These are phyloP conservation scores for Megacollybia marginata DNA, from an alignment of 768 basidiomycete genomes.

Conservation along the genomic window DNA sequence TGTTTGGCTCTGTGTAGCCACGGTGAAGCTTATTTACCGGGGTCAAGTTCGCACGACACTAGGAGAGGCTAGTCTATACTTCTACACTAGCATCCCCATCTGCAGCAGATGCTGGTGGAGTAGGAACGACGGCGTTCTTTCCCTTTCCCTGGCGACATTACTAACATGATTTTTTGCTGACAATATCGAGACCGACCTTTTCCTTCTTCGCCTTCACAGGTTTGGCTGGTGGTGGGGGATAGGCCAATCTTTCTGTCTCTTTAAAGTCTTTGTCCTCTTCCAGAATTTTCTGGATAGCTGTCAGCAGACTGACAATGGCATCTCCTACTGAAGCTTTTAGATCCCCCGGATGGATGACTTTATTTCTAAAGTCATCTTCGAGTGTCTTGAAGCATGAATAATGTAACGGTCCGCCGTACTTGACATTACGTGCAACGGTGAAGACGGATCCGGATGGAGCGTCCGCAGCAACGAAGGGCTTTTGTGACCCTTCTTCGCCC, in stretches of 20 bases:
- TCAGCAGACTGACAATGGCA: constrained; percentile 66
- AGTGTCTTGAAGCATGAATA: constrained; percentile 61
- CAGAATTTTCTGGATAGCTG: constrained; percentile 76
- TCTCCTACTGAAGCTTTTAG: constrained; percentile 74
- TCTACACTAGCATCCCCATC: no score
- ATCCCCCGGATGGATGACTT: constrained; percentile 83
- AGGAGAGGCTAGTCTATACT: no score
- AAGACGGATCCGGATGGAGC: constrained; percentile 83
- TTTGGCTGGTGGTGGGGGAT: constrained; percentile 37
- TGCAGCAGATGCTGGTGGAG: no score
- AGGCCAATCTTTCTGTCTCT: constrained; percentile 67
- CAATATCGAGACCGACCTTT: no score
- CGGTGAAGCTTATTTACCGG: no score
- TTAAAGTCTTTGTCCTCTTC: constrained; percentile 77
- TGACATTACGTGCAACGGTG: constrained; percentile 67
- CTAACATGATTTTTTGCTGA: background rate
- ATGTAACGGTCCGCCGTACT: constrained; percentile 76
- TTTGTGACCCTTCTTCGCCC: constrained; percentile 41
- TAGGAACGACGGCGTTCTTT: no score
- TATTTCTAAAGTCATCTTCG: constrained; percentile 66
- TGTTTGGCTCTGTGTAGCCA: no score
- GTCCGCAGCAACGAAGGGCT: constrained; percentile 55
- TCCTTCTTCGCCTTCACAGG: no score
- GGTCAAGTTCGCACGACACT: no score
- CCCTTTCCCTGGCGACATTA: background rate